Evolutionary conservation across 352 stramenopile species (phyloP).

Genomic region (Peronospora farinosa): DNA sequence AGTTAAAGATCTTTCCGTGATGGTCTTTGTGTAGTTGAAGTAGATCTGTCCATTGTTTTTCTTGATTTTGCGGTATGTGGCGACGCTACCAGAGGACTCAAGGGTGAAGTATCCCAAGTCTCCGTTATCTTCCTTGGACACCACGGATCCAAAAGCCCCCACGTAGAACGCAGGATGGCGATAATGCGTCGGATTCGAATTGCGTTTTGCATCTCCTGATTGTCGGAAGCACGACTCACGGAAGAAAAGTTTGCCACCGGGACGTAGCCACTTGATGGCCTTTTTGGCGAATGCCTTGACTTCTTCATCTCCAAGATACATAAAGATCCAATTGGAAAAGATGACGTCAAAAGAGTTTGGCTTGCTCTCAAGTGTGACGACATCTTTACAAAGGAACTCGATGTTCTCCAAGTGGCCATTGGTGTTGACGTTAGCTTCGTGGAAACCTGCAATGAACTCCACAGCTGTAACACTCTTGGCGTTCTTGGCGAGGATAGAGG

Average conservation of each 20-base stretch:
- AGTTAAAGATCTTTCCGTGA: constrained; percentile 26
- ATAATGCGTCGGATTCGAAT: constrained; percentile 59
- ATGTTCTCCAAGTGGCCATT: constrained; percentile 56
- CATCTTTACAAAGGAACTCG: constrained; percentile 59
- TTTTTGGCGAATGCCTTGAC: constrained; percentile 50
- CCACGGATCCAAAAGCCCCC: constrained; percentile 41
- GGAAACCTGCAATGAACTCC: constrained; percentile 78
- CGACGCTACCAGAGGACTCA: constrained; percentile 59
- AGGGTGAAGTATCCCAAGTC: constrained; percentile 49
- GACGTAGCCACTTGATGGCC: constrained; percentile 55
- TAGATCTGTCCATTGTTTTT: constrained; percentile 80
- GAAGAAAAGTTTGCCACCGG: constrained; percentile 61
- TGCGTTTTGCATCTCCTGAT: constrained; percentile 55
- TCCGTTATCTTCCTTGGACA: constrained; percentile 36
- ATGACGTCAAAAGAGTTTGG: constrained; percentile 61
- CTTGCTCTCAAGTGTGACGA: constrained; percentile 51
- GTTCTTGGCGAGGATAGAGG: constrained; percentile 37
- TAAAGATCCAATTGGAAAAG: constrained; percentile 76
- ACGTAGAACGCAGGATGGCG: constrained; percentile 64
- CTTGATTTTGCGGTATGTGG: constrained; percentile 68
- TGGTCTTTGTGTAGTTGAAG: constrained; percentile 58
- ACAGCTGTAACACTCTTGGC: constrained; percentile 58
- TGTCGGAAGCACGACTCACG: constrained; percentile 64
- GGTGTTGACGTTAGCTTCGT: constrained; percentile 44
- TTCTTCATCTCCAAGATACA: constrained; percentile 62